Evolutionary conservation across 805 yeast genomes (phyloP), one percentile per base, ranked within the genome.

Genomic region (Metschnikowia cubensis): DNA sequence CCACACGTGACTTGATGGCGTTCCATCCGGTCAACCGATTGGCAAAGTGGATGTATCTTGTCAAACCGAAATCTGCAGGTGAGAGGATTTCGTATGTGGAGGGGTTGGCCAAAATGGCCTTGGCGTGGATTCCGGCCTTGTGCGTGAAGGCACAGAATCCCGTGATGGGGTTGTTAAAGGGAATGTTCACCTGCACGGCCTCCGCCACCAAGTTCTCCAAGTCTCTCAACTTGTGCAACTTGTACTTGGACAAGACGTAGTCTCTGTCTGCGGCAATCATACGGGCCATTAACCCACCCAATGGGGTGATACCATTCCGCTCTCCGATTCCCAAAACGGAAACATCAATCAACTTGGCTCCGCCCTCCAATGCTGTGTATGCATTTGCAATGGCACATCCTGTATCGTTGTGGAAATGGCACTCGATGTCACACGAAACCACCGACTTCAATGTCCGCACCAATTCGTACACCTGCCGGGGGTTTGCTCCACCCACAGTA

Each of bases 91-190:
- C 99, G 71, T 92, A 92, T n/a, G 98, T 94, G 42, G 97, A 89
- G 55, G 99, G 99, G 75, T 92, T 94, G 51, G 99, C 99, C 59
- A 92, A 81, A 60, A 92, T 92, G 50, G 98, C 98, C 80, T 94
- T 92, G 63, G 99, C 98, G 70, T 92, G 99, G 68, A 92, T 91
- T 73, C 99, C 99, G 51, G 99, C 99, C 80, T 92, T 92, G 78
- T 92, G 99, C 52, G 99, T 92, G 77, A 92, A 92, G 42, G 99
- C 99, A 79, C 98, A 94, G 85, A 94, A 94, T 33, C 99, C 99
- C 38, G 99, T 92, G 70, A 92, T 89, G 61, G 98, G 98, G 77
- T 92, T 92, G 81, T 92, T 92, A 81, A 92, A 92, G 52, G 99
- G 99, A 64, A 94, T 81, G 73, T 92, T 92, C 56, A 92, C 97